Percentiles rank a stretch among this genome's conserved stretches.
Conservation (phyloP, 1,284 basidiomycete genomes). For the Laetiporus sulphureus region DNA sequence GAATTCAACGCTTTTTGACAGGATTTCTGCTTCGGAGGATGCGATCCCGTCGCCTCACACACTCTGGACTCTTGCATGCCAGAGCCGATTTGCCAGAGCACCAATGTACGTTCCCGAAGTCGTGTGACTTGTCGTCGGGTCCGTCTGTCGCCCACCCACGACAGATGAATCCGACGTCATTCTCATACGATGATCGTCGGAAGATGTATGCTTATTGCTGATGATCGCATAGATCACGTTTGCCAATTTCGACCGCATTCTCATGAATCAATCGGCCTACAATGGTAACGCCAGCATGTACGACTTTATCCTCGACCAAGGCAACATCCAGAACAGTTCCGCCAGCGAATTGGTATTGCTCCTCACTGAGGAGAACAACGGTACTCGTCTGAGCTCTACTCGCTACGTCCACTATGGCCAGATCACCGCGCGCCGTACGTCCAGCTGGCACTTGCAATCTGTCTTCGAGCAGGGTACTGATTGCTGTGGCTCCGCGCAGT, state of each 20-base stretch:
- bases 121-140: neutral
- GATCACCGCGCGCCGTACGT: conserved; percentile 61
- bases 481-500: conserved; percentile 30
- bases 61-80: conserved; percentile 62
- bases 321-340: conserved; percentile 56
- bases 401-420: conserved; percentile 78
- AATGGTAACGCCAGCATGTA: conserved; percentile 70
- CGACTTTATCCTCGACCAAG: conserved; percentile 68
- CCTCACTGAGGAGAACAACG: conserved; percentile 63
- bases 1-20: neutral
- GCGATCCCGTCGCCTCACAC: conserved; percentile 69
- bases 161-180: neutral
- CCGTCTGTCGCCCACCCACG: neutral
- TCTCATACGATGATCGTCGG: conserved; percentile 1
- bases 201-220: neutral
- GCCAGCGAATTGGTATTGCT: conserved; percentile 58
- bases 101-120: conserved; percentile 42
- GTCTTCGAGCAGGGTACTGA: neutral
- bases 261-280: conserved; percentile 56
- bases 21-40: conserved; percentile 77
- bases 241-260: conserved; percentile 57
- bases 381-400: conserved; percentile 73
- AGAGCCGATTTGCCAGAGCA: conserved; percentile 61
- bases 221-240: conserved; percentile 46
- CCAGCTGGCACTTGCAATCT: neutral